Evolutionary conservation across 2,329 filamentous ascomycete genomes (phyloP), one percentile per base, ranked within the genome.

Genomic region (Pseudocercospora musae): DNA sequence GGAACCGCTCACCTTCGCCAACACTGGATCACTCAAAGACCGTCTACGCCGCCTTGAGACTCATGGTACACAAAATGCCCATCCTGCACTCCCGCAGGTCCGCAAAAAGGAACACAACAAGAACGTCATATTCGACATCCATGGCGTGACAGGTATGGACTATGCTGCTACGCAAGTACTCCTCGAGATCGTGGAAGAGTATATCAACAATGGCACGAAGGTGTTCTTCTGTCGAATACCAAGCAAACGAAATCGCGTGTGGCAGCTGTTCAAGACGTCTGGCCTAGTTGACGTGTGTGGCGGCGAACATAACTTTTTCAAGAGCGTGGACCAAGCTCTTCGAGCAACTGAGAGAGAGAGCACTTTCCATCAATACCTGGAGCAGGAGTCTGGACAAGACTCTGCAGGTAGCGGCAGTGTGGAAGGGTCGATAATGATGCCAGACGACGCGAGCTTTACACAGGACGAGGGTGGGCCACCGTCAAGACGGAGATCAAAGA

Each of bases 101-200:
- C 85, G 93, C 4, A 81, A 84, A 25, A 84, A 87, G n/a, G 89
- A 94, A 64, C 88, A 91, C 71, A 97, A 97, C 74, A 86, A 87
- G 69, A 97, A 96, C 73, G 83, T 99, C 75, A 92, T 99, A 65
- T 98, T 99, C 72, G 95, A 99, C 74, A 92, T 98, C 7, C 94
- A 98, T 70, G 95, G 95, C n/a, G 95, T 99, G 2, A 96, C 93
- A 0, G 90, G 89, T 27, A 87, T 99, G 70, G 95, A 99, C 74
- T 95, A 92, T 5, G 96, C 92, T 0, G 95, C 94, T 1, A 90
- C 91, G 0, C 95, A 98, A 77, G 94, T 98, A 0, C 81, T 99
- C 2, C 85, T 86, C 52, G 95, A 98, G 77, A 98, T 98, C 68
- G 91, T 99, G 15, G 81, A 87, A 53, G 84, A 81, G 29, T 98